Evolutionary conservation across 345 rosid species (phyloP).

Genomic region (Stellera chamaejasme): DNA sequence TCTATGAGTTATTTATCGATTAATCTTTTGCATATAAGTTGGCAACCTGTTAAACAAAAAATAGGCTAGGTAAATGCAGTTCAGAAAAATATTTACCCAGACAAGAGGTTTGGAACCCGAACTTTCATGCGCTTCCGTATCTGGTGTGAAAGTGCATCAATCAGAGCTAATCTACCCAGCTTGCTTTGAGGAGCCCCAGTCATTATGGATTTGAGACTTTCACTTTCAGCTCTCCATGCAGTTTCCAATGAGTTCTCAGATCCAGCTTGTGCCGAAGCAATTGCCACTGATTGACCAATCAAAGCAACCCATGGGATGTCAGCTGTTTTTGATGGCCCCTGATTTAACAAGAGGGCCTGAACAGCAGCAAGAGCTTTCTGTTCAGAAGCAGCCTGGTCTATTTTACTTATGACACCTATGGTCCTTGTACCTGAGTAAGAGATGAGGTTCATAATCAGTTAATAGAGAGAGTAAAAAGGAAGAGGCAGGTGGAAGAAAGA

Average conservation of each 20-base stretch:
- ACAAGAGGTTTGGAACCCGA: constrained; percentile 62
- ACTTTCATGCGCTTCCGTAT: constrained; percentile 76
- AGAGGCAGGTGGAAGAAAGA: not conserved
- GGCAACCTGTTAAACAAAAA: too few species aligned
- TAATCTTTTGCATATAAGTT: too few species aligned
- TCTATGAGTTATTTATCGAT: too few species aligned
- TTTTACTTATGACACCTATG: constrained; percentile 85
- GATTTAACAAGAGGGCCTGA: constrained; percentile 61
- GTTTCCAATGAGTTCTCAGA: constrained; percentile 69
- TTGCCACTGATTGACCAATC: constrained; percentile 75
- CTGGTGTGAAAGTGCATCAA: constrained; percentile 63
- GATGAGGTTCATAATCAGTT: constrained; percentile 2
- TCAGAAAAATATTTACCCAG: constrained; percentile 36
- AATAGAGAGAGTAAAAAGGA: not conserved
- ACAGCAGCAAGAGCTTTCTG: constrained; percentile 60
- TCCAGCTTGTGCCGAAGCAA: constrained; percentile 70
- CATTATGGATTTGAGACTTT: constrained; percentile 63
- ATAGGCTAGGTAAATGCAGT: too few species aligned
- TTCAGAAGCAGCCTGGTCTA: constrained; percentile 80
- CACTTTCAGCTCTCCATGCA: constrained; percentile 79
- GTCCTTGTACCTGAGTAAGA: constrained; percentile 73
- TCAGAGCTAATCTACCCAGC: constrained; percentile 76
- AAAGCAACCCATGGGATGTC: constrained; percentile 75
- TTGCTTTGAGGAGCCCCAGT: constrained; percentile 64
- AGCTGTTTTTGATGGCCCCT: constrained; percentile 68